A percentile compares a stretch with the other conserved stretches of the same genome.
Conservation (phyloP, 2,329 filamentous ascomycete genomes). For the Fusarium tricinctum region DNA sequence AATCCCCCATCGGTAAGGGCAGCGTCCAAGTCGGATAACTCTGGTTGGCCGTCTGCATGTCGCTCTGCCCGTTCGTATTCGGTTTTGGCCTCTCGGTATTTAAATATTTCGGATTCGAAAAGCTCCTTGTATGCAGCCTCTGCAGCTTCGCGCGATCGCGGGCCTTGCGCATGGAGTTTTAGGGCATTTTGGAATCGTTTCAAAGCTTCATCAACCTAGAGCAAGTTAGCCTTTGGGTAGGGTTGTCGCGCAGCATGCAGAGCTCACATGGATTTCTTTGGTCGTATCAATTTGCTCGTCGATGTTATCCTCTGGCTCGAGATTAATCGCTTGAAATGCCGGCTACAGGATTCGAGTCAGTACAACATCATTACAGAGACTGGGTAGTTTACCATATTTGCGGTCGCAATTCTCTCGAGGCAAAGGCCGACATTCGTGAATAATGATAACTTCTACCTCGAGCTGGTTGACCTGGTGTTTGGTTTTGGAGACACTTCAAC, state of each 20-base stretch:
- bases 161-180: conserved; percentile 91
- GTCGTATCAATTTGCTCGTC: conserved; percentile 96
- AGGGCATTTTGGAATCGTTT: conserved; percentile 94
- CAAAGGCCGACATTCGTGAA: conserved; percentile 42
- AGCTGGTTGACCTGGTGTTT: conserved; percentile 16
- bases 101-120: conserved; percentile 94
- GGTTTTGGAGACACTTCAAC: conserved; percentile 30
- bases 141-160: conserved; percentile 80
- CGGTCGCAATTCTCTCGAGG: conserved; percentile 30
- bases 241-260: neutral
- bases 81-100: conserved; percentile 86
- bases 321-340: conserved; percentile 89
- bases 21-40: conserved; percentile 58
- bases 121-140: conserved; percentile 84
- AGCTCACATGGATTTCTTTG: conserved; percentile 83
- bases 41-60: conserved; percentile 64
- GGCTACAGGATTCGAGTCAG: conserved; percentile 58
- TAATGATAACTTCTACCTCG: conserved; percentile 9
- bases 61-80: conserved; percentile 82
- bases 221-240: conserved; percentile 9
- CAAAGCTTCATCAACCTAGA: conserved; percentile 89
- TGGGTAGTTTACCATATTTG: conserved; percentile 42
- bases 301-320: conserved; percentile 90
- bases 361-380: neutral
- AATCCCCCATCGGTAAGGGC: conserved; percentile 61